phyloP scores from a whole-genome alignment of 2,329 filamentous ascomycete species.

The Monilinia aucupariae region DNA sequence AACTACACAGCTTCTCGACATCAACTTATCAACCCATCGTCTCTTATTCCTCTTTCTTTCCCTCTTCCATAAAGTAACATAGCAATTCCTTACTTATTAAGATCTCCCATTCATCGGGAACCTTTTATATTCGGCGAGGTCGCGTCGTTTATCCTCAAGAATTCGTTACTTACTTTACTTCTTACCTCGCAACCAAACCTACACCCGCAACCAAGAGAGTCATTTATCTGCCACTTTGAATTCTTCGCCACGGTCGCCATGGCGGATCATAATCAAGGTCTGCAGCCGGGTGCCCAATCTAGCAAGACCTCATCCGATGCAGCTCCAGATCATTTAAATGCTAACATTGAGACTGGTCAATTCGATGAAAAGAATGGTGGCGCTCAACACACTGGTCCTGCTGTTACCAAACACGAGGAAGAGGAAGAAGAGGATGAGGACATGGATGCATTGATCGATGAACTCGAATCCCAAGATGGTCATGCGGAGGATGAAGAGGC shows the following conservation, averaged over 20 bases:
- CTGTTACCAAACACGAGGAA: conserved; percentile 34
- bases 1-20: conserved; percentile 6
- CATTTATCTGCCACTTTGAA: not conserved
- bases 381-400: conserved; percentile 21
- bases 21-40: conserved; percentile 11
- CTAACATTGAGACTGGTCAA: conserved; percentile 58
- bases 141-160: conserved; percentile 9
- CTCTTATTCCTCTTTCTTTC: not conserved
- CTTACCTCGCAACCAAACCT: not conserved
- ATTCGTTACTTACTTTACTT: conserved; percentile 10
- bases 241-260: conserved; percentile 18
- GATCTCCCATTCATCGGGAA: not conserved
- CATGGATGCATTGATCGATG: conserved; percentile 81
- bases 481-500: conserved; percentile 60
- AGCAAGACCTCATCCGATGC: conserved; percentile 21
- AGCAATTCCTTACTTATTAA: not conserved
- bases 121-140: conserved; percentile 14
- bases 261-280: conserved; percentile 20
- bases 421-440: conserved; percentile 76
- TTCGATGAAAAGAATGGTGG: conserved; percentile 55
- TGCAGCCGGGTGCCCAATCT: conserved; percentile 14
- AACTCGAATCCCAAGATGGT: conserved; percentile 77
- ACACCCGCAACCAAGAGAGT: not conserved
- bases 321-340: conserved; percentile 43
- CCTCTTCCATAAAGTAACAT: not conserved